Conservation (phyloP, 202 grass and related monocot genomes). For the Saccharum hybrid region DNA sequence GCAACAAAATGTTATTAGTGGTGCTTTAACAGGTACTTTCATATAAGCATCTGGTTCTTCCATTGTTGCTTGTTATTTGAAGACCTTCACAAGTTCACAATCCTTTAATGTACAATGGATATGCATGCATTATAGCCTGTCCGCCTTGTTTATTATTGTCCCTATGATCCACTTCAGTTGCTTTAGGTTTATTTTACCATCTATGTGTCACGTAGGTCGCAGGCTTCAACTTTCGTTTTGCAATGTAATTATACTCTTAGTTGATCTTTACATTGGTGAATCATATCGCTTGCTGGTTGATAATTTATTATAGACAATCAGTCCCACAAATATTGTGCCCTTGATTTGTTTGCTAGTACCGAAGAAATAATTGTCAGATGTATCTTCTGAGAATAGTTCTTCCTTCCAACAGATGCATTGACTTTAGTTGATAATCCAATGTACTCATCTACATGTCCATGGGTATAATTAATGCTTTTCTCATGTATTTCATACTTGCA, state of each 20-base stretch:
- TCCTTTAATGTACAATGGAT: constrained; percentile 8
- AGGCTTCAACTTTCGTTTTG: not conserved
- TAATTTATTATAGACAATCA: constrained; percentile 8
- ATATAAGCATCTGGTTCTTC: constrained; percentile 36
- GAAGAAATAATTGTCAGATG: constrained; percentile 22
- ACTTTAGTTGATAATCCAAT: constrained; percentile 10
- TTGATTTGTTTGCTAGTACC: constrained; percentile 18
- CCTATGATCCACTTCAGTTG: not conserved
- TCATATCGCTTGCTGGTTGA: constrained; percentile 8
- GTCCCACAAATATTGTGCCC: not conserved
- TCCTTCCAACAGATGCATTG: not conserved
- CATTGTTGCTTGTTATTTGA: constrained; percentile 43
- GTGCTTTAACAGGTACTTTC: constrained; percentile 65
- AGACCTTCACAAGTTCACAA: not conserved
- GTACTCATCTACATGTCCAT: not conserved
- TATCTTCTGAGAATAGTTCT: constrained; percentile 17
- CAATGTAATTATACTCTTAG: constrained; percentile 1
- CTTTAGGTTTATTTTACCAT: not conserved
- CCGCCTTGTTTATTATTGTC: not conserved
- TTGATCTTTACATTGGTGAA: not conserved
- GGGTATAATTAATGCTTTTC: not conserved
- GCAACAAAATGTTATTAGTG: constrained; percentile 51
- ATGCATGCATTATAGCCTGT: not conserved
- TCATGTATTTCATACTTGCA: not conserved
- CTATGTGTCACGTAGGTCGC: not conserved